Base-by-base conservation (phyloP, 2,329 filamentous ascomycete genomes). In the Lachnellula arida region DNA sequence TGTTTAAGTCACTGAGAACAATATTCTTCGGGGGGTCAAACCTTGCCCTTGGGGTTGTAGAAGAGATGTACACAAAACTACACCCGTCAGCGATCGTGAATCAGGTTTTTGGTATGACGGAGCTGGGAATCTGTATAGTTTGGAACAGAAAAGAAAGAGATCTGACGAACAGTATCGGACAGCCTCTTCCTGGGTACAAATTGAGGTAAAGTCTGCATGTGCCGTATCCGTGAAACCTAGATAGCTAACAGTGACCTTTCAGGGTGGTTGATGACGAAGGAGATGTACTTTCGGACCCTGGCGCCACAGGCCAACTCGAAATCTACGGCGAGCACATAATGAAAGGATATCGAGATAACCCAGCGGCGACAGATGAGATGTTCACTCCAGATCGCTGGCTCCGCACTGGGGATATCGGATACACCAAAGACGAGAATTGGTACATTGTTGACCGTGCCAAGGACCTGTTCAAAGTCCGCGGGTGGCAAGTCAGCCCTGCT, bases 41-140 rank as follows among this genome's bases (percentile, higher is more conserved):
- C 4, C 72, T 81, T 17, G 72, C 74, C 34, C 67, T 66, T 0
- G 62, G 61, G 0, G 69, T 72, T 22, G 69, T 77, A 68, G 59
- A 68, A 23, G 60, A 67, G 48, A 71, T 77, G 61, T 67, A 73
- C 19, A 61, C 62, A 8, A 66, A 74, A 28, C 73, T 81, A 44
- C 65, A 72, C 44, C 59, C 59, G 0, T 64, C 73, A 43, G 77
- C 76, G 0, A 69, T 71, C 22, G 70, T 79, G 19, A 68, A 70
- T 12, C 75, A 77, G 55, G 71, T 79, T 23, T 81, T 75, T 72
- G 79, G 79, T 0, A 78, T 80, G 73, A 81, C 79, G 0, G 79
- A 81, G 66, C 72, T 67, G 62, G 79, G 79, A 68, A 62, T 71
- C 61, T 34, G 40, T 11, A 56, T 53, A 11, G 46, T 22, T 17